These are phyloP conservation scores for Trypanosoma caninum DNA, from an alignment of 208 protist species.

Conservation along the genomic window DNA sequence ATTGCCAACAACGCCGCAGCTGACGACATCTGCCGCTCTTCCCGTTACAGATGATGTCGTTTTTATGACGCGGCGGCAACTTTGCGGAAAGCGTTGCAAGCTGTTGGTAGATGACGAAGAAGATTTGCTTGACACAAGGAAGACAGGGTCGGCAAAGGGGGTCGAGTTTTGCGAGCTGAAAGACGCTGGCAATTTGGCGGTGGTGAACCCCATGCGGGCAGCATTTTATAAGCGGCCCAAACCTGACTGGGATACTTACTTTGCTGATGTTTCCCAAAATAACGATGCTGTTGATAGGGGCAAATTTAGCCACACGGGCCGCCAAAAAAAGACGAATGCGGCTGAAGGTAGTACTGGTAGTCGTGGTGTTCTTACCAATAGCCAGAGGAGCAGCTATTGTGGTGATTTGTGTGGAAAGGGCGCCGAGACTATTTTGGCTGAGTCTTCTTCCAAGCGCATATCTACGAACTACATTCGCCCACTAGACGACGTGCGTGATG, in stretches of 20 bases:
- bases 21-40: neutral
- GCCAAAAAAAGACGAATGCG: neutral
- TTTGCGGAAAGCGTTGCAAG: neutral
- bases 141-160: too few species aligned
- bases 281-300: neutral
- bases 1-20: neutral
- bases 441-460: too few species aligned
- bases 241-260: conserved; percentile 19
- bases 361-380: too few species aligned
- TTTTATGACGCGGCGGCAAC: neutral
- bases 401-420: too few species aligned
- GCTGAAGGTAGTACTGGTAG: neutral
- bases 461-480: too few species aligned
- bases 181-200: too few species aligned
- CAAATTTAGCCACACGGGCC: neutral
- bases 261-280: neutral
- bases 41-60: neutral
- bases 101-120: conserved; percentile 6
- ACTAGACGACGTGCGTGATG: too few species aligned
- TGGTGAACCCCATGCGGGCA: conserved; percentile 15
- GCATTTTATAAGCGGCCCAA: conserved; percentile 9
- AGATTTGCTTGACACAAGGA: too few species aligned
- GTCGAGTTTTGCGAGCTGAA: too few species aligned
- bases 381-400: too few species aligned
- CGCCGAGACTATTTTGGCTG: too few species aligned